A percentile compares a stretch with the other conserved stretches of the same genome.
These are phyloP conservation scores for Thermochaetoides dissita DNA, from an alignment of 2,329 filamentous ascomycete species.

Conservation along the genomic window DNA sequence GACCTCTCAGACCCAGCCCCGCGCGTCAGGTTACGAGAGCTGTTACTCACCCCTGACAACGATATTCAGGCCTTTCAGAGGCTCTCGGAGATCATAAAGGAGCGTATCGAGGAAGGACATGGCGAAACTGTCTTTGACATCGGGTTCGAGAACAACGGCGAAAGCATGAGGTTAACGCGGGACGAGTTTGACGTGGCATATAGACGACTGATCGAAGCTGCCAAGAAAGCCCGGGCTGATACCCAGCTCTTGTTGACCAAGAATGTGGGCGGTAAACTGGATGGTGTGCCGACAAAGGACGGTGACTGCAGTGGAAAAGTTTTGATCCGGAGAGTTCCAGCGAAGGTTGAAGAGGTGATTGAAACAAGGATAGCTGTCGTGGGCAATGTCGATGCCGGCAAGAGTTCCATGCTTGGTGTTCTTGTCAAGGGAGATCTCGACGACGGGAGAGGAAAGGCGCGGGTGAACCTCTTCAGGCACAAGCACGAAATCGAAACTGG, in stretches of 20 bases:
- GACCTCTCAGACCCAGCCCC: slow-evolving; percentile 61
- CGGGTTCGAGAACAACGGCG: slow-evolving; percentile 78
- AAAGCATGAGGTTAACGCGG: slow-evolving; percentile 63
- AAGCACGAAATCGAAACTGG: slow-evolving; percentile 97
- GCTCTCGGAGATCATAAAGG: slow-evolving; percentile 51
- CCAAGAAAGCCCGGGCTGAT: slow-evolving; percentile 53
- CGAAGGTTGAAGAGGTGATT: slow-evolving; percentile 71
- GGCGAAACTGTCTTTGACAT: slow-evolving; percentile 87
- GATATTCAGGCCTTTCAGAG: slow-evolving; percentile 49
- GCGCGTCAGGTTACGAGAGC: slow-evolving; percentile 56
- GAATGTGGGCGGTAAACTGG: slow-evolving; percentile 67
- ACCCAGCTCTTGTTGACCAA: slow-evolving; percentile 77
- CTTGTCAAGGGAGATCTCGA: slow-evolving; percentile 91
- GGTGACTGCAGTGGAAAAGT: slow-evolving; percentile 73
- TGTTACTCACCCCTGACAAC: slow-evolving; percentile 43
- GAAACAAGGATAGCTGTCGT: slow-evolving; percentile 95
- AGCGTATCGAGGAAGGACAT: slow-evolving; percentile 65
- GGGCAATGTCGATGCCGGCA: slow-evolving; percentile 93
- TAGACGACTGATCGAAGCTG: slow-evolving; percentile 48
- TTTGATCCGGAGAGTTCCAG: slow-evolving; percentile 62
- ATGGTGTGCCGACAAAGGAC: slow-evolving; percentile 56
- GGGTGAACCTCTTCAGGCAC: slow-evolving; percentile 91
- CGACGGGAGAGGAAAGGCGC: slow-evolving; percentile 82
- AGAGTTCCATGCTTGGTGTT: slow-evolving; percentile 90
- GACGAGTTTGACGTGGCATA: slow-evolving; percentile 65